A percentile compares a stretch with the other conserved stretches of the same genome.
Conservation (phyloP, 768 basidiomycete species). For the Lactarius deliciosus region DNA sequence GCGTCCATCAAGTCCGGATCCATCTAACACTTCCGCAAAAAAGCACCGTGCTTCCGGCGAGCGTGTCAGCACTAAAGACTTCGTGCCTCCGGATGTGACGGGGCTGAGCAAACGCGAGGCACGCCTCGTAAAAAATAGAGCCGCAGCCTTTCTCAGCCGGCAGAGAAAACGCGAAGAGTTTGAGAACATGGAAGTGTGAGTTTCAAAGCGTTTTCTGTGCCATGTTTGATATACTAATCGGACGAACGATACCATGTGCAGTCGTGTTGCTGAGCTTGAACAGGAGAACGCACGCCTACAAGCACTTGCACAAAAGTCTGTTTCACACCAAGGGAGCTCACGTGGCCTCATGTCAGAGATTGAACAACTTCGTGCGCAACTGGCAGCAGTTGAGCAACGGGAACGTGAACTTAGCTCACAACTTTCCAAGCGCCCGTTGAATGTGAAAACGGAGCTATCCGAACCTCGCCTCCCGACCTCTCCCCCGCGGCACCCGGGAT, state of each 20-base stretch:
- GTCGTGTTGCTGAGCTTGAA: conserved; percentile 81
- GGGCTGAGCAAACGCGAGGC: conserved; percentile 90
- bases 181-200: conserved; percentile 87
- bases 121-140: conserved; percentile 87
- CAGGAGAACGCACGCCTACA: conserved; percentile 78
- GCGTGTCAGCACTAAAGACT: conserved; percentile 70
- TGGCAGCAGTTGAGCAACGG: conserved; percentile 63
- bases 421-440: conserved; percentile 43
- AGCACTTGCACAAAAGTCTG: conserved; percentile 50
- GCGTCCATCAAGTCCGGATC: conserved; percentile 36
- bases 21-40: conserved; percentile 37
- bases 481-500: conserved; percentile 36
- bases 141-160: conserved; percentile 87
- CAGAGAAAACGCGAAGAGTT: conserved; percentile 93
- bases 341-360: conserved; percentile 54
- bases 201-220: conserved; percentile 33
- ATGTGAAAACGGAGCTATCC: conserved; percentile 57
- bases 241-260: conserved; percentile 35
- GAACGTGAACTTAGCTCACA: conserved; percentile 66
- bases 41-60: conserved; percentile 50
- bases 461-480: conserved; percentile 51
- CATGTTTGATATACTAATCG: conserved; percentile 17
- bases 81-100: conserved; percentile 83
- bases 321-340: conserved; percentile 35
- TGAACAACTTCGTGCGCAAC: conserved; percentile 63